Evolutionary conservation across 228 moss, liverwort and hornwort species (phyloP), one percentile per base, ranked within the genome.

Genomic region (Sphagnum magellanicum): DNA sequence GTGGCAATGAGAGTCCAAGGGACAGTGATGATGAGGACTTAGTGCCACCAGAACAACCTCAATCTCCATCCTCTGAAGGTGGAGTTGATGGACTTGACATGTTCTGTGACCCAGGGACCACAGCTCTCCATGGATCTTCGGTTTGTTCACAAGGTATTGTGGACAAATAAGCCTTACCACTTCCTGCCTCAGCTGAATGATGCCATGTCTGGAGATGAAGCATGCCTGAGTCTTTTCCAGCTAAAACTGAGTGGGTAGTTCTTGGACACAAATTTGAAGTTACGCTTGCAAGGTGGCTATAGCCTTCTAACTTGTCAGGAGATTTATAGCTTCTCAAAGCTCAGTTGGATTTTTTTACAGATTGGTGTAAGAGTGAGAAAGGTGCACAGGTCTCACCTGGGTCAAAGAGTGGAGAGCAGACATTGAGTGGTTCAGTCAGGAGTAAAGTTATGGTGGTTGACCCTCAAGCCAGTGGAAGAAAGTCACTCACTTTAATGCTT

Each of bases 291-390:
- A 32, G 32, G 32, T 32, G 32, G 32, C 32, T 0, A 32, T 32
- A 32, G 32, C 32, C 32, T 32, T 32, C 32, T 32, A 32, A 32
- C 32, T 32, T 32, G 32, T 32, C 32, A 32, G 32, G 32, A 32
- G 32, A 32, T 32, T 32, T 32, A 32, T 32, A 32, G 32, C 32
- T 32, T 32, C 32, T 32, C 32, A 32, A 32, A 32, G 3, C 32
- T 32, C 32, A 32, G 32, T 32, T 32, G 32, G 1, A 32, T 32
- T 32, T 32, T 32, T 32, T 0, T 55, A 12, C 55, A 55, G 85
- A 82, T 17, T 85, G 85, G 85, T 85, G 85, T 74, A 79, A 77
- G 66, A 82, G 85, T n/a, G 81, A 85, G 10, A 79, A 79, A 64
- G 74, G 75, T 50, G 72, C 79, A 10, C 67, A 76, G 52, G 68